Base-by-base conservation (phyloP, 108 stramenopile species). In the Conticribra weissflogii region DNA sequence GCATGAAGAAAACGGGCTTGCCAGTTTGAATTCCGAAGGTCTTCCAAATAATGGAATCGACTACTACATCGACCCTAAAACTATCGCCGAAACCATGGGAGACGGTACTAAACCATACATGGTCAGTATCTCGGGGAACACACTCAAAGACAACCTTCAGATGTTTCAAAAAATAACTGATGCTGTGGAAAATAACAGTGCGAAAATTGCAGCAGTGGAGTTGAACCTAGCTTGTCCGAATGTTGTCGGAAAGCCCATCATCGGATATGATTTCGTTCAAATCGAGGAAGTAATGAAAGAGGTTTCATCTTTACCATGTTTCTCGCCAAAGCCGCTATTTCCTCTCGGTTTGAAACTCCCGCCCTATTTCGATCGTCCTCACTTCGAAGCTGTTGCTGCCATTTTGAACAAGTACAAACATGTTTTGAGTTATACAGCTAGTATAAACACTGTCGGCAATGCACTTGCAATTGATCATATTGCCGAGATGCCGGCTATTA, bases 191-290 rank as follows among this genome's bases (percentile, higher is more conserved):
- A 49, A 52, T 19, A 19, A 64, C 14, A 51, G 64, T n/a, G 67
- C 54, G 25, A 79, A 66, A 8, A 90, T 94, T 49, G 68, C 88
- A 14, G 80, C 78, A 19, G 81, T 97, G 22, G 96, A 97, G 72
- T 69, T 97, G 60, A 97, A 97, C 72, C 67, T 97, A 52, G 96
- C 96, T 19, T 97, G 96, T 79, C 93, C 96, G 28, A 97, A 97
- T 66, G 82, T 97, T n/a, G 90, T 93, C 56, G 96, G 96, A 3
- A 94, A 97, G 63, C 96, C 96, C 16, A 95, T 92, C 30, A 90
- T 97, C 55, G 96, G 90, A 23, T 97, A 95, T 76, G 96, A 97
- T 56, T 90, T 94, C 77, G 91, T 86, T 4, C 96, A 97, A 74
- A 85, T 97, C 88, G 74, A 84, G 51, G 72, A 71, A 54, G 90